phyloP scores from a whole-genome alignment of 495 filamentous ascomycete species.

The Chaetomium cochliodes region DNA sequence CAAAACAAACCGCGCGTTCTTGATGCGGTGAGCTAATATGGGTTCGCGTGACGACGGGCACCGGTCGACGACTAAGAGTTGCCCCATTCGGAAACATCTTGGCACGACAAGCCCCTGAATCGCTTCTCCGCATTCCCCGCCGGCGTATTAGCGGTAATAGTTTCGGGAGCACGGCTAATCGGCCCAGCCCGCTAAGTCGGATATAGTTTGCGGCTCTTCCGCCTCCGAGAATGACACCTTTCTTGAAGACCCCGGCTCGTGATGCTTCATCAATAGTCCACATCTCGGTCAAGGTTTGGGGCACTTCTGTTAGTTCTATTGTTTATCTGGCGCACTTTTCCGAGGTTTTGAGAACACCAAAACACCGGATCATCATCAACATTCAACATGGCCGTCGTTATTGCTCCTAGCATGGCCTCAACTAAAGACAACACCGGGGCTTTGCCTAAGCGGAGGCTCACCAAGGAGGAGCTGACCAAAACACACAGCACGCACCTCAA shows the following conservation, averaged over 20 bases:
- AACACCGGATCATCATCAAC: not conserved
- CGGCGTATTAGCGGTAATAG: constrained; percentile 2
- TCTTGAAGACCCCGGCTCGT: constrained; percentile 9
- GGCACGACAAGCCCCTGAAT: constrained; percentile 19
- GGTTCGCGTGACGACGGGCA: not conserved
- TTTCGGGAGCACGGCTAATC: constrained; percentile 25
- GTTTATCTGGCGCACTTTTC: not conserved
- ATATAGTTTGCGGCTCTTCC: constrained; percentile 34
- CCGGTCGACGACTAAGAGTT: not conserved
- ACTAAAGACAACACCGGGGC: constrained; percentile 15
- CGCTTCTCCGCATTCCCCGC: constrained; percentile 21
- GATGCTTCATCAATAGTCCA: not conserved
- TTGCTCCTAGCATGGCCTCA: constrained; percentile 8
- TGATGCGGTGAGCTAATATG: constrained; percentile 1
- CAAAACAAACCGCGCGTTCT: not conserved
- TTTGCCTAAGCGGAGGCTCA: constrained; percentile 24
- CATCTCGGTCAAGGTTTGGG: not conserved
- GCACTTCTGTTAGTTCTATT: not conserved
- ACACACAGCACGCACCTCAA: constrained; percentile 36
- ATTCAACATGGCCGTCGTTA: constrained; percentile 17
- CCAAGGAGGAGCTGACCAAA: constrained; percentile 35
- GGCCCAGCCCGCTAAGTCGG: constrained; percentile 30
- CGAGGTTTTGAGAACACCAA: not conserved
- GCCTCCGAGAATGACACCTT: constrained; percentile 41
- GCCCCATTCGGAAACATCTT: constrained; percentile 13